phyloP scores from a whole-genome alignment of 2,329 filamentous ascomycete species.

The Verticillium zaregamsianum region DNA sequence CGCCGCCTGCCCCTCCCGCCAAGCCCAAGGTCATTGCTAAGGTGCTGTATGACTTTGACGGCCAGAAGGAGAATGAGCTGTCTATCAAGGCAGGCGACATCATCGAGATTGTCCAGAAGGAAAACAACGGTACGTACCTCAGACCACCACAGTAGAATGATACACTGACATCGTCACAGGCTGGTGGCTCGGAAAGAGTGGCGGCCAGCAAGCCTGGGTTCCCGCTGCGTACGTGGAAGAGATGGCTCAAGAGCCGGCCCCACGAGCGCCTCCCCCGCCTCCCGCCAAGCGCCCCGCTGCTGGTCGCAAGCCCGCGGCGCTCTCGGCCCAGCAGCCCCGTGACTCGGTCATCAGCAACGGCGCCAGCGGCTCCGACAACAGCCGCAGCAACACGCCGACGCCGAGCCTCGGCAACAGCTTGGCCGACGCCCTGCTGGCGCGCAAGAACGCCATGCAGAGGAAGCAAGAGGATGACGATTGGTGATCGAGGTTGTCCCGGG shows the following conservation, averaged over 20 bases:
- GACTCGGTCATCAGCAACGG: constrained; percentile 66
- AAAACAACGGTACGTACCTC: constrained; percentile 74
- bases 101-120: constrained; percentile 88
- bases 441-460: constrained; percentile 72
- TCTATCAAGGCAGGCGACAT: constrained; percentile 75
- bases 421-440: constrained; percentile 72
- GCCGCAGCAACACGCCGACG: constrained; percentile 67
- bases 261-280: constrained; percentile 63
- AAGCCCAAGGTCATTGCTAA: constrained; percentile 75
- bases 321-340: constrained; percentile 51
- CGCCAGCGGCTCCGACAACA: constrained; percentile 52
- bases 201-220: constrained; percentile 77
- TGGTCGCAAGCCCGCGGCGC: constrained; percentile 65
- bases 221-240: constrained; percentile 94
- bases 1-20: constrained; percentile 60
- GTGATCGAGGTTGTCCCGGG: constrained; percentile 31
- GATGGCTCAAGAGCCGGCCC: constrained; percentile 59
- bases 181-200: constrained; percentile 91
- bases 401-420: constrained; percentile 69
- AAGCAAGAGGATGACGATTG: constrained; percentile 67
- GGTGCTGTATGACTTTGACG: constrained; percentile 87
- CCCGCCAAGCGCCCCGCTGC: constrained; percentile 78
- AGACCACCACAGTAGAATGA: not conserved
- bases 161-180: constrained; percentile 50
- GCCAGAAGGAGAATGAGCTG: constrained; percentile 81